Evolutionary conservation across 441 rosid genomes (phyloP).

Genomic region (Brassica hybrid): DNA sequence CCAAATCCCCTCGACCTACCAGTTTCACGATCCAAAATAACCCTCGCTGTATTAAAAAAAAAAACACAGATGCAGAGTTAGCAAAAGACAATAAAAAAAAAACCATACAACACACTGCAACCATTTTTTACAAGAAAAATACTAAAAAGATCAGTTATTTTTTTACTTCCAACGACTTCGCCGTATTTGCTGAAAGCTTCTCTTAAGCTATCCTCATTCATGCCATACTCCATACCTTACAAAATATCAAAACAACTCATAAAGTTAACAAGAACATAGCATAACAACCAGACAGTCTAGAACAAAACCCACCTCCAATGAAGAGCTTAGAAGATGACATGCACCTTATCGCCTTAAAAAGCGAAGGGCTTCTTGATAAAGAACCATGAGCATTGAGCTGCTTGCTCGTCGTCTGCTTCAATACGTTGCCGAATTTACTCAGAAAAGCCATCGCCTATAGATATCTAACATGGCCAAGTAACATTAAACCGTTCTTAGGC

Average conservation of each 20-base stretch:
- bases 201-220: constrained; percentile 67
- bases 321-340: constrained; percentile 85
- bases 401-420: constrained; percentile 66
- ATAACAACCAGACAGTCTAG: background rate
- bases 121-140: constrained; percentile 2
- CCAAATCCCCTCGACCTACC: constrained; percentile 98
- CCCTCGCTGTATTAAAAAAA: constrained; percentile 58
- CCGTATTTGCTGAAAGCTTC: constrained; percentile 87
- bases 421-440: constrained; percentile 71
- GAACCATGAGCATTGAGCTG: constrained; percentile 55
- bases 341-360: constrained; percentile 72
- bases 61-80: constrained; percentile 5
- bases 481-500: background rate
- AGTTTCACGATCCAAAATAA: constrained; percentile 86
- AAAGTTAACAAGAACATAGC: constrained; percentile 16
- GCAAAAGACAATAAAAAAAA: background rate
- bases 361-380: constrained; percentile 54
- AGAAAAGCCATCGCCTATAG: constrained; percentile 77
- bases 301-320: constrained; percentile 66
- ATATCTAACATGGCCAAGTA: constrained; percentile 13
- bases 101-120: constrained; percentile 14
- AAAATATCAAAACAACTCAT: background rate
- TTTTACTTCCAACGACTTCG: constrained; percentile 74
- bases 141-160: background rate
- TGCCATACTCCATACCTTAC: constrained; percentile 73